A percentile compares a stretch with the other conserved stretches of the same genome.
phyloP scores from a whole-genome alignment of 1,284 basidiomycete genomes.

The Apiotrichum veenhuisii region DNA sequence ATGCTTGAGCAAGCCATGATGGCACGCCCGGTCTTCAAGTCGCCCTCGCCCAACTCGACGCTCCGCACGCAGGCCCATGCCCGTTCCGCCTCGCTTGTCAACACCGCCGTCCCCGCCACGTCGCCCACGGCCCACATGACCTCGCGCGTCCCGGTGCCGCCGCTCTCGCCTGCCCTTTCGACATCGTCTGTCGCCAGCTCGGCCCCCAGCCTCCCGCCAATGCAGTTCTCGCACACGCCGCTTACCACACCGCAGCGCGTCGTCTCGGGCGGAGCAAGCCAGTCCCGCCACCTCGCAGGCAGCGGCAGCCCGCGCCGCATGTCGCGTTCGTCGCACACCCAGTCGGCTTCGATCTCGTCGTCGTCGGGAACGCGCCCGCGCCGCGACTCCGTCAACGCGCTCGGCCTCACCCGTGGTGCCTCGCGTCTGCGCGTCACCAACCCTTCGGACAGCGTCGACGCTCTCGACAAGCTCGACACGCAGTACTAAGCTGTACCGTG shows the following conservation, averaged over 20 bases:
- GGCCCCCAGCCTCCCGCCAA: constrained; percentile 11
- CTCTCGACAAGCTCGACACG: no score
- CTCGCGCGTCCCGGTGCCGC: neutral
- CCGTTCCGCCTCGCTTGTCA: neutral
- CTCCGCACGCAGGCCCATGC: constrained; percentile 34
- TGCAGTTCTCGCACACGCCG: constrained; percentile 10
- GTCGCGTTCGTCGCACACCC: neutral
- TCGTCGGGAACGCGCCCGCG: neutral
- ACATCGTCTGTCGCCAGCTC: neutral
- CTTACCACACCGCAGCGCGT: neutral
- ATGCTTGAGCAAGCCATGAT: constrained; percentile 32
- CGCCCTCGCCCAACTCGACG: constrained; percentile 38
- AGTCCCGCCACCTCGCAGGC: constrained; percentile 10
- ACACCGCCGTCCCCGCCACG: neutral
- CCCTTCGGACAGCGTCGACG: neutral
- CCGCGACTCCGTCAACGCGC: neutral
- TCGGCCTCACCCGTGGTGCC: neutral
- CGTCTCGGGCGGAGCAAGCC: neutral
- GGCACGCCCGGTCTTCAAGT: constrained; percentile 39
- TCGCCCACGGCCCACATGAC: no score
- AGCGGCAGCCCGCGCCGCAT: constrained; percentile 1
- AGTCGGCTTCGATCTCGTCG: neutral
- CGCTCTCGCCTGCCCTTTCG: neutral
- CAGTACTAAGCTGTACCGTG: no score
- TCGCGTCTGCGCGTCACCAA: constrained; percentile 14